These are phyloP conservation scores for Ascochyta clinopodiicola DNA, from an alignment of 2,329 filamentous ascomycete genomes.

Conservation along the genomic window DNA sequence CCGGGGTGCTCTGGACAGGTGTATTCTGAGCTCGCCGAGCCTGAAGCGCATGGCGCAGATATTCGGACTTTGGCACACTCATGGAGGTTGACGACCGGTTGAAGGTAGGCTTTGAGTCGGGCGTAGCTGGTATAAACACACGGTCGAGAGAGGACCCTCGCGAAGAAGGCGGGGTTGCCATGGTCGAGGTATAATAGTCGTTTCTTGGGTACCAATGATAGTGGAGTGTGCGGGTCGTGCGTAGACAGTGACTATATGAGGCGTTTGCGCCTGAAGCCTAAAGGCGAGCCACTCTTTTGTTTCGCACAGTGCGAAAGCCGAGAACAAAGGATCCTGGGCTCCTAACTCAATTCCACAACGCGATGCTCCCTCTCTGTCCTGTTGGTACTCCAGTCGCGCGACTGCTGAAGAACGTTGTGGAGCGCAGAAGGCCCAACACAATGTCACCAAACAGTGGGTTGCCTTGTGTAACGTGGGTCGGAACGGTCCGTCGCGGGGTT, in stretches of 20 bases:
- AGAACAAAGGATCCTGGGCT: slow-evolving; percentile 2
- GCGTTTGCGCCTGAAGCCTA: slow-evolving; percentile 1
- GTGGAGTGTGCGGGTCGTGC: background rate
- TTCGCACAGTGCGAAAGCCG: slow-evolving; percentile 5
- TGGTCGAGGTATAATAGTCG: slow-evolving; percentile 14
- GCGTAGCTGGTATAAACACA: slow-evolving; percentile 28
- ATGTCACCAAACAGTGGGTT: slow-evolving; percentile 9
- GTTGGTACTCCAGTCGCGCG: background rate
- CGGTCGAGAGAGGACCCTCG: slow-evolving; percentile 26
- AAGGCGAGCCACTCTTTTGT: slow-evolving; percentile 3
- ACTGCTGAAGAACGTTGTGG: slow-evolving; percentile 5
- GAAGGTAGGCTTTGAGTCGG: slow-evolving; percentile 21
- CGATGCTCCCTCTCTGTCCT: background rate
- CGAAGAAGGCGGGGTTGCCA: slow-evolving; percentile 33
- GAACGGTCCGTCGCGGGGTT: slow-evolving; percentile 4
- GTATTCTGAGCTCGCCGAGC: slow-evolving; percentile 36
- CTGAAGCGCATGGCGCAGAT: slow-evolving; percentile 42
- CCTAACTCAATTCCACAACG: background rate
- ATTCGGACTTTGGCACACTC: slow-evolving; percentile 44
- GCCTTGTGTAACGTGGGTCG: slow-evolving; percentile 6
- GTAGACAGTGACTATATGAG: slow-evolving; percentile 6
- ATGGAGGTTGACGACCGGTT: slow-evolving; percentile 23
- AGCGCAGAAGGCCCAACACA: slow-evolving; percentile 1
- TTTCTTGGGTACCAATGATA: slow-evolving; percentile 1
- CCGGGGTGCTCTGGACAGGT: slow-evolving; percentile 12